These are phyloP conservation scores for Hymenoscyphus linearis DNA, from an alignment of 2,329 filamentous ascomycete species.

Conservation along the genomic window DNA sequence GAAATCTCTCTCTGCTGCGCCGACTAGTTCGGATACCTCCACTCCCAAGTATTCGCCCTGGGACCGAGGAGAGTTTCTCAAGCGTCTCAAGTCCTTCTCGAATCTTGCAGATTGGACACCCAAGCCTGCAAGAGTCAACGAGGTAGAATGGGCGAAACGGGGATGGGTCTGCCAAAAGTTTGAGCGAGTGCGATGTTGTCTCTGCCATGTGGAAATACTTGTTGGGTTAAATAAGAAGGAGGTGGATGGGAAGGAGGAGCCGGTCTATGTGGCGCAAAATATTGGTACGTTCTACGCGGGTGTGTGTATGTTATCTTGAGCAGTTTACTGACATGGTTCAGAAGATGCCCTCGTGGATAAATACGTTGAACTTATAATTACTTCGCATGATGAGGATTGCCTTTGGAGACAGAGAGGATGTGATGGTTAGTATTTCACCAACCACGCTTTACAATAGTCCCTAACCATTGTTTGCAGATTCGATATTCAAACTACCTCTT, in stretches of 20 bases:
- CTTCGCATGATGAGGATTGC: slow-evolving; percentile 74
- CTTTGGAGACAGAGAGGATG: slow-evolving; percentile 86
- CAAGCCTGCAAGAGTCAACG: slow-evolving; percentile 79
- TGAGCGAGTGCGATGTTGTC: slow-evolving; percentile 78
- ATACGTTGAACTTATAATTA: slow-evolving; percentile 67
- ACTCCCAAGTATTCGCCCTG: slow-evolving; percentile 75
- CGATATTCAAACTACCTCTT: slow-evolving; percentile 56
- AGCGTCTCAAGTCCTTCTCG: slow-evolving; percentile 78
- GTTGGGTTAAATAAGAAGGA: slow-evolving; percentile 67
- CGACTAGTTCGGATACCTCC: slow-evolving; percentile 20
- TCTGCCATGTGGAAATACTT: slow-evolving; percentile 78
- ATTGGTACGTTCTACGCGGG: slow-evolving; percentile 41
- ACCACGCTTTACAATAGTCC: not conserved
- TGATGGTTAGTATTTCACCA: slow-evolving; percentile 54
- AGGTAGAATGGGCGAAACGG: slow-evolving; percentile 90
- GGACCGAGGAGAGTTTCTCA: slow-evolving; percentile 77
- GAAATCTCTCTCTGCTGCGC: slow-evolving; percentile 23
- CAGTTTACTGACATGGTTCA: slow-evolving; percentile 23
- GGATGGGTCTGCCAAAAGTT: slow-evolving; percentile 84
- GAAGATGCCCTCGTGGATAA: slow-evolving; percentile 67
- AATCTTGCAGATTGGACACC: slow-evolving; percentile 91
- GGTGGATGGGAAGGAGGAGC: slow-evolving; percentile 49
- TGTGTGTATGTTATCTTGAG: slow-evolving; percentile 6
- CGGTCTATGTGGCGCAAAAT: slow-evolving; percentile 52
- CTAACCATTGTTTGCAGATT: slow-evolving; percentile 37